Evolutionary conservation across 345 rosid species (phyloP).

Genomic region (Arabis alpina): DNA sequence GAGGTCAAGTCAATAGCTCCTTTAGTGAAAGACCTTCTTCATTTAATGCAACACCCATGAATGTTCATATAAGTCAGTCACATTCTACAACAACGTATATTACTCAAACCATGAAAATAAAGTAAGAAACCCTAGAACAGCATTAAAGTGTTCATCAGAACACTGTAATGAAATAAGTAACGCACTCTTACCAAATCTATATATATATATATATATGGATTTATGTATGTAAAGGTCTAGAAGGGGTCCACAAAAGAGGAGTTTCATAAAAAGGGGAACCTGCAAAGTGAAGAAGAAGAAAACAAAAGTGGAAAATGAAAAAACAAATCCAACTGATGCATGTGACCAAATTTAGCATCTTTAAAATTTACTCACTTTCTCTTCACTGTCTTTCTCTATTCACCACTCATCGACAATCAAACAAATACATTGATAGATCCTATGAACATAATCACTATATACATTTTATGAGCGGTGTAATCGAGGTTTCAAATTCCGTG

Average conservation of each 20-base stretch:
- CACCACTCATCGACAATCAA: conserved; percentile 41
- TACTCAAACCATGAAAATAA: conserved; percentile 43
- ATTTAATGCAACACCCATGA: conserved; percentile 54
- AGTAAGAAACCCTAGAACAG: conserved; percentile 42
- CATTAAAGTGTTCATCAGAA: conserved; percentile 35
- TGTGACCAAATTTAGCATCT: conserved; percentile 51
- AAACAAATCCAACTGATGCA: conserved; percentile 49
- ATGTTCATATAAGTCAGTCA: conserved; percentile 37
- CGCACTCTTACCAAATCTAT: conserved; percentile 26
- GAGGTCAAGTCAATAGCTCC: conserved; percentile 41
- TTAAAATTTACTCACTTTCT: conserved; percentile 34
- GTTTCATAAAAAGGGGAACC: conserved; percentile 50
- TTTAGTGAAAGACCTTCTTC: conserved; percentile 51
- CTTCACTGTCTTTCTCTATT: conserved; percentile 43
- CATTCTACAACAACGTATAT: conserved; percentile 31
- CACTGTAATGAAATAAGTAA: conserved; percentile 33
- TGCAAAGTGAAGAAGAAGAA: conserved; percentile 48
- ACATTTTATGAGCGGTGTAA: conserved; percentile 46
- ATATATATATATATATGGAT: not conserved
- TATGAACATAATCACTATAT: conserved; percentile 36
- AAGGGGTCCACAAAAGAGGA: conserved; percentile 32
- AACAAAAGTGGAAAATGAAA: conserved; percentile 48
- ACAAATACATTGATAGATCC: conserved; percentile 45
- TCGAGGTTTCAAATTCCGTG: conserved; percentile 42
- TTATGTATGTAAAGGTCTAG: conserved; percentile 16